Evolutionary conservation across 2,329 filamentous ascomycete species (phyloP).

Genomic region (Penicillium vulpinum): DNA sequence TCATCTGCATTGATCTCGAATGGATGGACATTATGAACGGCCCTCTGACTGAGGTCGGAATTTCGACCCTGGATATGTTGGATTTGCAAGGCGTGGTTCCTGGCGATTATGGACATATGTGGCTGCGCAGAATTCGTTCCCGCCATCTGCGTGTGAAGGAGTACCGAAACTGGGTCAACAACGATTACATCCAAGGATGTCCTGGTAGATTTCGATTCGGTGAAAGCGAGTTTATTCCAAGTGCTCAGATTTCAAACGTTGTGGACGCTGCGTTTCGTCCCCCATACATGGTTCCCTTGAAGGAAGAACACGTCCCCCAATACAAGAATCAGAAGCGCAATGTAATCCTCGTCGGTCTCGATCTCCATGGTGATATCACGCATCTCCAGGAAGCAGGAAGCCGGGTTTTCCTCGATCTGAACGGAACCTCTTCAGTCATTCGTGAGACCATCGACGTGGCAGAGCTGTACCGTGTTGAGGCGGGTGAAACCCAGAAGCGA

Average conservation of each 20-base stretch:
- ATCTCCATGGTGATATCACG: constrained; percentile 64
- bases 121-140: constrained; percentile 66
- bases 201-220: constrained; percentile 75
- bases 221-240: constrained; percentile 55
- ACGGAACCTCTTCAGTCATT: constrained; percentile 44
- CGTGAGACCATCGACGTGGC: constrained; percentile 72
- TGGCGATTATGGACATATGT: constrained; percentile 62
- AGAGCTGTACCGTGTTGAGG: constrained; percentile 65
- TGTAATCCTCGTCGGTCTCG: constrained; percentile 79
- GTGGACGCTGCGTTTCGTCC: constrained; percentile 58
- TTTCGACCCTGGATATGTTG: constrained; percentile 75
- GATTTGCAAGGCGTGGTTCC: constrained; percentile 58
- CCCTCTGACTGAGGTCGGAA: constrained; percentile 78
- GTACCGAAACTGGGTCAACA: constrained; percentile 65
- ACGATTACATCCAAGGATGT: constrained; percentile 68
- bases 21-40: constrained; percentile 70
- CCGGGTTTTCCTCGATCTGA: constrained; percentile 40
- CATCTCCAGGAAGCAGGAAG: constrained; percentile 68
- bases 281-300: constrained; percentile 41
- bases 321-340: constrained; percentile 47
- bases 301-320: constrained; percentile 7
- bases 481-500: constrained; percentile 53
- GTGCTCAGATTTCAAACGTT: constrained; percentile 46
- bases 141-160: constrained; percentile 79
- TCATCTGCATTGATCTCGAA: constrained; percentile 81